Base-by-base conservation (phyloP, 495 filamentous ascomycete genomes). In the Trichoderma virens region DNA sequence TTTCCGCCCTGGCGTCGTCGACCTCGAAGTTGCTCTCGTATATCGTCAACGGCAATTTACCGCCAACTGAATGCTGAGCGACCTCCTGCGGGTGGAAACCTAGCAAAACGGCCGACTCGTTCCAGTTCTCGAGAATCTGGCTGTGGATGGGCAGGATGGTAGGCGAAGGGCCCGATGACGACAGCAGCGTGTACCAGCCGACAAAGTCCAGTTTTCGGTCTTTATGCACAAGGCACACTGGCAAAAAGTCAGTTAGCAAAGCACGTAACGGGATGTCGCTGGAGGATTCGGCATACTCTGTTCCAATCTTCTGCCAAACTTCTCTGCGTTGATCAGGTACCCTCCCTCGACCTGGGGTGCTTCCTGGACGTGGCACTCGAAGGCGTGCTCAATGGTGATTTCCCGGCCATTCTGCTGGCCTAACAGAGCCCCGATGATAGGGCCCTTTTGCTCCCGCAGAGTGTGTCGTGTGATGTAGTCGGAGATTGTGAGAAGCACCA, bases 391-490 rank as follows among this genome's bases (percentile, higher is more conserved):
- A 62, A 99, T 86, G 14, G 89, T 95, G 61, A 97, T 88, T 65
- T 92, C 86, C 31, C 91, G 88, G 34, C 93, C 95, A 75, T 92
- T 88, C 66, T 96, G 93, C 68, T 93, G 88, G 43, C 94, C 94
- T 6, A 99, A 71, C 3, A 99, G 80, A 35, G 88, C 93, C 64
- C 94, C 95, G 31, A 96, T 84, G 35, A 97, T 83, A 5, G 91
- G 91, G 0, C 88, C 89, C 51, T 81, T 73, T 62, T 90, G 83
- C 60, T 83, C 80, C 32, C 95, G 86, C 45, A 94, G 83, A 16
- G 86, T 90, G 75, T 94, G 92, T 61, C 94, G 86, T 47, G 93
- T 95, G 73, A 97, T 92, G 74, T 92, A 93, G 78, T 99, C 94
- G 61, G 93, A 97, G 66, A 99, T 93, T 23, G 90, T 96, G 76